phyloP scores from a whole-genome alignment of 371 early-diverging fungal genomes.

The Saksenaea vasiformis region DNA sequence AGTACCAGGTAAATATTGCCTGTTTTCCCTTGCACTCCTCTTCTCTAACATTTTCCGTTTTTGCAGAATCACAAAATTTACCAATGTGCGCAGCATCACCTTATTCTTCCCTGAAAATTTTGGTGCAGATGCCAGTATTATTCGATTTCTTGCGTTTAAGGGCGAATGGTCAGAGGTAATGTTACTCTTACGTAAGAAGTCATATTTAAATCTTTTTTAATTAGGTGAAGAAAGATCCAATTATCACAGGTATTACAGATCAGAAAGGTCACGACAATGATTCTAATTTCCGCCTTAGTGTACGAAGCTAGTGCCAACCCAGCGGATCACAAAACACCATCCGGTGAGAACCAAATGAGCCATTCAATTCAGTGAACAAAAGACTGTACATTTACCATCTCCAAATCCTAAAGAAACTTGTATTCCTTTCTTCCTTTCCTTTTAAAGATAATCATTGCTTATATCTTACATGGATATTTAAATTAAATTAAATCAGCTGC shows the following conservation, averaged over 20 bases:
- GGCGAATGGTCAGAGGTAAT: conserved; percentile 87
- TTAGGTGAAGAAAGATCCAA: conserved; percentile 78
- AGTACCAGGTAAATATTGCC: conserved; percentile 58
- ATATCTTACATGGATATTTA: background rate
- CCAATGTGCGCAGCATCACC: conserved; percentile 77
- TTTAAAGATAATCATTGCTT: background rate
- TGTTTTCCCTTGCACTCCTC: background rate
- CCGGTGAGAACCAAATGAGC: conserved; percentile 35
- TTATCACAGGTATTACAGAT: conserved; percentile 38
- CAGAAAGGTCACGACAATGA: background rate
- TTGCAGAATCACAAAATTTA: conserved; percentile 78
- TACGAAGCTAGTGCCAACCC: conserved; percentile 86
- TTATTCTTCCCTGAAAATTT: conserved; percentile 84
- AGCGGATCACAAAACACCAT: conserved; percentile 76
- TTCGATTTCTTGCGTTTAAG: conserved; percentile 84
- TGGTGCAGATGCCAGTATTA: conserved; percentile 71
- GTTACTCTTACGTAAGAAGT: background rate
- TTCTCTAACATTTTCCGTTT: background rate
- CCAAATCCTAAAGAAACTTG: too few species aligned
- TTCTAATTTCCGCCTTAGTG: conserved; percentile 23
- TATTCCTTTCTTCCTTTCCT: background rate
- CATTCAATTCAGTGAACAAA: conserved; percentile 43
- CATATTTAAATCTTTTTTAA: background rate
- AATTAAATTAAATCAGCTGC: background rate
- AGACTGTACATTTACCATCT: too few species aligned